Percentiles rank a stretch among this genome's conserved stretches.
Evolutionary conservation across 371 early-diverging fungal genomes (phyloP).

Genomic region (Lichtheimia ramosa): DNA sequence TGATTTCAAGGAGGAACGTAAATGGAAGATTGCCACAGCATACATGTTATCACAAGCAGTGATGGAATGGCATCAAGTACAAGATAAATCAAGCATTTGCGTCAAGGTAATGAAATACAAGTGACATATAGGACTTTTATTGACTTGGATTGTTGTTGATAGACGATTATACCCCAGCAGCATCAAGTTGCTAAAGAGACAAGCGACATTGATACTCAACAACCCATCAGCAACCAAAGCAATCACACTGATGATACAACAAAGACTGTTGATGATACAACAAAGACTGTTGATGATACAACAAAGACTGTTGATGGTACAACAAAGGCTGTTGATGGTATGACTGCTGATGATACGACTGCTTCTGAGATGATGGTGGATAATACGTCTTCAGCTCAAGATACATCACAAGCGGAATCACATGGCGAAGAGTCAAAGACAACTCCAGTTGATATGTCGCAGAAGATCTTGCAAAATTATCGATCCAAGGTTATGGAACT

Average conservation of each 20-base stretch:
- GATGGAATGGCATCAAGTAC: conserved; percentile 78
- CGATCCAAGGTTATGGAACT: conserved; percentile 12
- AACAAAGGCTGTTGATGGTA: not conserved
- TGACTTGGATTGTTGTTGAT: no score
- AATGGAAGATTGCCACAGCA: conserved; percentile 82
- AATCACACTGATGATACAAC: not conserved
- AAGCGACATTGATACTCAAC: conserved; percentile 21
- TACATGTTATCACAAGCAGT: conserved; percentile 71
- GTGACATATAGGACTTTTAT: no score
- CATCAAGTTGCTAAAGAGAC: conserved; percentile 6
- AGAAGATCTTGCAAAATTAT: conserved; percentile 11
- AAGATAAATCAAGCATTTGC: conserved; percentile 71
- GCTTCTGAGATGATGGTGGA: not conserved
- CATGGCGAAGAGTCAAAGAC: not conserved
- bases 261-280: not conserved
- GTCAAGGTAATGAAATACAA: conserved; percentile 46
- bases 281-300: not conserved
- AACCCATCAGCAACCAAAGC: not conserved
- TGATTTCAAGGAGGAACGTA: conserved; percentile 86
- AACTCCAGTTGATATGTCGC: not conserved
- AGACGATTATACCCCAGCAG: no score
- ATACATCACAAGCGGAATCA: not conserved
- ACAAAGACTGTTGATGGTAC: not conserved
- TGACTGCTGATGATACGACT: no score
- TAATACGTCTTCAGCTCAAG: not conserved